A percentile compares a stretch with the other conserved stretches of the same genome.
phyloP scores from a whole-genome alignment of 148 eudicot species.

The Chenopodium quinoa region DNA sequence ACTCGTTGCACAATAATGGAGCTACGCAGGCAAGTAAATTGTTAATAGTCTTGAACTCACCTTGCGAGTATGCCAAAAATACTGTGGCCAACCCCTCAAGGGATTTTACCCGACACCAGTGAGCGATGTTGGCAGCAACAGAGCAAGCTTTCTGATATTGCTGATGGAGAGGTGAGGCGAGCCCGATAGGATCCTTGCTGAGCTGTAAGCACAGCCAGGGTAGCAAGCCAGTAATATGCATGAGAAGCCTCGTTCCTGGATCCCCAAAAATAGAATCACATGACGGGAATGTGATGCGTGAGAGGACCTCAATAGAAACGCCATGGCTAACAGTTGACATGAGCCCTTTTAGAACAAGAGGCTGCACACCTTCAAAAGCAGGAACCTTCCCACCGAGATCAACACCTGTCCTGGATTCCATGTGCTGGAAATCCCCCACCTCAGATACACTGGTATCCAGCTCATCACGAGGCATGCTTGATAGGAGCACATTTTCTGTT shows the following conservation, averaged over 20 bases:
- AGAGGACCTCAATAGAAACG: constrained; percentile 87
- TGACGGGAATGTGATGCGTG: constrained; percentile 81
- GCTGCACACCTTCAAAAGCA: constrained; percentile 96
- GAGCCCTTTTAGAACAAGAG: constrained; percentile 92
- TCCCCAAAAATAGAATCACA: constrained; percentile 96
- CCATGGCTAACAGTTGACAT: constrained; percentile 90
- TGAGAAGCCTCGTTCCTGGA: constrained; percentile 82
- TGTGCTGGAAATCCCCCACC: constrained; percentile 59
- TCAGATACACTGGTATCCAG: constrained; percentile 60
- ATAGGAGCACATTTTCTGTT: constrained; percentile 91
- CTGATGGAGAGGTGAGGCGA: constrained; percentile 64
- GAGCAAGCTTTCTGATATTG: constrained; percentile 85
- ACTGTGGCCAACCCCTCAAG: constrained; percentile 80
- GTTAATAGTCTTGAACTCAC: constrained; percentile 78
- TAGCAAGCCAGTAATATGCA: constrained; percentile 92
- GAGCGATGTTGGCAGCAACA: constrained; percentile 76
- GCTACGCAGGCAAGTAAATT: constrained; percentile 88
- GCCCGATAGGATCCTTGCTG: constrained; percentile 61
- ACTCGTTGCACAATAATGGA: constrained; percentile 80
- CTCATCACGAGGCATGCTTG: constrained; percentile 98
- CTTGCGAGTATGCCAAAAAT: constrained; percentile 75
- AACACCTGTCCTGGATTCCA: constrained; percentile 53
- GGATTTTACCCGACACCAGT: constrained; percentile 87
- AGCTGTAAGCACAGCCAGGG: constrained; percentile 98
- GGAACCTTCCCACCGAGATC: constrained; percentile 74